phyloP scores from a whole-genome alignment of 768 basidiomycete genomes.

The Russula ochroleuca region DNA sequence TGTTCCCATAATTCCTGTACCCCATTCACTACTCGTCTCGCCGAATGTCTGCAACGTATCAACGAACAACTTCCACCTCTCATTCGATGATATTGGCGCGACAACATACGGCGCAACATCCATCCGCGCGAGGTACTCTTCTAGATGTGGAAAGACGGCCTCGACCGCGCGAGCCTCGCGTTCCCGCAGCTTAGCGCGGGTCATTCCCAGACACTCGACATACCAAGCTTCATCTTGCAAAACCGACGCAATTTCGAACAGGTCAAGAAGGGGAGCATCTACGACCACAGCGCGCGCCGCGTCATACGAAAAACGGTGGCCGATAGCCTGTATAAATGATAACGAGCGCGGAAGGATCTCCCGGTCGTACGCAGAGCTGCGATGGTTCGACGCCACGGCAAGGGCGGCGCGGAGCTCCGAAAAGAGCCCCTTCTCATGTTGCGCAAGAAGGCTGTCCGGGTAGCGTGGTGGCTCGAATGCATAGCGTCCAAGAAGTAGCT shows the following conservation, averaged over 20 bases:
- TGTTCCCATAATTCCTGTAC: neutral
- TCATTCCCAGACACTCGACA: slow-evolving; percentile 47
- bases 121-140: slow-evolving; percentile 22
- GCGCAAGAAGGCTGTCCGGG: slow-evolving; percentile 49
- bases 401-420: slow-evolving; percentile 27
- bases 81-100: slow-evolving; percentile 28
- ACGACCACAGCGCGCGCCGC: slow-evolving; percentile 44
- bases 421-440: slow-evolving; percentile 42
- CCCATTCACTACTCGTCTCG: neutral
- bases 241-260: slow-evolving; percentile 52
- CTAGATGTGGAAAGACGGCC: slow-evolving; percentile 28
- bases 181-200: slow-evolving; percentile 43
- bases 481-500: slow-evolving; percentile 55
- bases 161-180: slow-evolving; percentile 30
- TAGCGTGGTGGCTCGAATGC: slow-evolving; percentile 43
- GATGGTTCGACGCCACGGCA: slow-evolving; percentile 34
- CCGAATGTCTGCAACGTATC: slow-evolving; percentile 3
- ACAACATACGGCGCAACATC: slow-evolving; percentile 21
- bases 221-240: slow-evolving; percentile 58
- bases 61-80: slow-evolving; percentile 22
- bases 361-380: slow-evolving; percentile 48
- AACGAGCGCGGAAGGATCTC: slow-evolving; percentile 55
- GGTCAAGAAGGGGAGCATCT: slow-evolving; percentile 47
- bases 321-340: slow-evolving; percentile 53
- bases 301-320: slow-evolving; percentile 58